Base-by-base conservation (phyloP, 495 filamentous ascomycete genomes). In the Xylaria venustula region DNA sequence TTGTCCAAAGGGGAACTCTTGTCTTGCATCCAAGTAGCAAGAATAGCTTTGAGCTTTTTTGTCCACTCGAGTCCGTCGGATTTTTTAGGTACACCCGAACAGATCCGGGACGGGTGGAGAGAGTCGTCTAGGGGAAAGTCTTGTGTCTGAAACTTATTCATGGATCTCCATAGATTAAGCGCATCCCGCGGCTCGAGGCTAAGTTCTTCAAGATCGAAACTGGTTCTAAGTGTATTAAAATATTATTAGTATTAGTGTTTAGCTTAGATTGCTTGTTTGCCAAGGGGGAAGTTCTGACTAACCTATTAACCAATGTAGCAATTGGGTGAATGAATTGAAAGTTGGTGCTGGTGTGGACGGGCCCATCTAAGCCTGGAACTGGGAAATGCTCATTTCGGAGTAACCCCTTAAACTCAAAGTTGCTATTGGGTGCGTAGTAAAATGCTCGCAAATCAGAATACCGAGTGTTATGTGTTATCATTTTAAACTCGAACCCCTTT, bases 371-470 rank as follows among this genome's bases (percentile, higher is more conserved):
- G 7, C 69, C 71, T 6, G 76, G 65, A 1, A 78, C 71, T 1
- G 74, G 70, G 15, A 74, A 60, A 2, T 61, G 51, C 15, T 70
- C 58, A 23, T 54, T 20, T 17, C 53, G 52, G 0, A 8, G 7
- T 14, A 93, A 69, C 0, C 86, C 87, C 12, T 76, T 63, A 68
- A 92, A 92, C 0, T 64, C 50, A 61, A 88, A 86, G 0, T 60
- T 54, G 15, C 74, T 65, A 0, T 82, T 80, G 0, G 84, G 80
- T 2, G 73, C 66, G 64, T 88, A 89, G 22, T 85, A 64, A 57
- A 85, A 91, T 61, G 91, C 91, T 20, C 89, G 78, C 3, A 93
- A 70, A 69, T 93, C 89, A 0, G 88, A 90, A 67, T 90, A 92
- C 11, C 90, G 76, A 32, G 85, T 79, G 2, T 71, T 70, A 66